phyloP scores from a whole-genome alignment of 108 stramenopile species.

The Discostella pseudostelligera region DNA sequence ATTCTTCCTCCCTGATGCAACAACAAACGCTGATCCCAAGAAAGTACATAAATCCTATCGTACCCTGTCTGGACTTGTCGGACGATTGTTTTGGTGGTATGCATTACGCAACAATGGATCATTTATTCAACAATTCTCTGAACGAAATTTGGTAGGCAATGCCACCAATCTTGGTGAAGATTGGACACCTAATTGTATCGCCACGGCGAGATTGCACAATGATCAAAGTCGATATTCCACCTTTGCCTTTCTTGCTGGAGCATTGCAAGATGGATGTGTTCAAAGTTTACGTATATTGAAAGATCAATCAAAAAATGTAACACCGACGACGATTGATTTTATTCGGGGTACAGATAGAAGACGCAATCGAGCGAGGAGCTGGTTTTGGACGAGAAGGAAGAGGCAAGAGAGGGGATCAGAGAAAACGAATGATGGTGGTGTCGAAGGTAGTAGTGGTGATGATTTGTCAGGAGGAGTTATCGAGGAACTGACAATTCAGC shows the following conservation, averaged over 20 bases:
- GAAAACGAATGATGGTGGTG: background rate
- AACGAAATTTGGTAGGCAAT: slow-evolving; percentile 54
- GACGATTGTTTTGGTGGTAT: slow-evolving; percentile 67
- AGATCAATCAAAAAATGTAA: slow-evolving; percentile 8
- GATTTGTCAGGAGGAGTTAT: background rate
- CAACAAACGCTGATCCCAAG: slow-evolving; percentile 14
- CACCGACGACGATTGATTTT: slow-evolving; percentile 30
- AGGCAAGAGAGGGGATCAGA: background rate
- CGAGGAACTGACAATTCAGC: slow-evolving; percentile 29
- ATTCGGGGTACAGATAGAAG: slow-evolving; percentile 53
- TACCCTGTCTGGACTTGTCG: slow-evolving; percentile 46
- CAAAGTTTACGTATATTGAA: slow-evolving; percentile 40
- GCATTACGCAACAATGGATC: slow-evolving; percentile 43
- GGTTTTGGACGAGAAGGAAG: slow-evolving; percentile 59
- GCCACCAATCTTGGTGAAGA: slow-evolving; percentile 47
- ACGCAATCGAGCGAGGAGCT: slow-evolving; percentile 51
- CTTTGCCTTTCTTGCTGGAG: slow-evolving; percentile 65
- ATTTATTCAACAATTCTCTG: slow-evolving; percentile 58
- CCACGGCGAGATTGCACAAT: slow-evolving; percentile 23
- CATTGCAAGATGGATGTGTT: slow-evolving; percentile 54
- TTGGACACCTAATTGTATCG: slow-evolving; percentile 54
- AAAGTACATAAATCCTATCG: slow-evolving; percentile 54
- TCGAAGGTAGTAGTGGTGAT: background rate
- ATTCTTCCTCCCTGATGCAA: slow-evolving; percentile 38
- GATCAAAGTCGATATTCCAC: slow-evolving; percentile 53